Evolutionary conservation across 148 eudicot species (phyloP), one percentile per base, ranked within the genome.

Genomic region (Vaccinium macrocarpon): DNA sequence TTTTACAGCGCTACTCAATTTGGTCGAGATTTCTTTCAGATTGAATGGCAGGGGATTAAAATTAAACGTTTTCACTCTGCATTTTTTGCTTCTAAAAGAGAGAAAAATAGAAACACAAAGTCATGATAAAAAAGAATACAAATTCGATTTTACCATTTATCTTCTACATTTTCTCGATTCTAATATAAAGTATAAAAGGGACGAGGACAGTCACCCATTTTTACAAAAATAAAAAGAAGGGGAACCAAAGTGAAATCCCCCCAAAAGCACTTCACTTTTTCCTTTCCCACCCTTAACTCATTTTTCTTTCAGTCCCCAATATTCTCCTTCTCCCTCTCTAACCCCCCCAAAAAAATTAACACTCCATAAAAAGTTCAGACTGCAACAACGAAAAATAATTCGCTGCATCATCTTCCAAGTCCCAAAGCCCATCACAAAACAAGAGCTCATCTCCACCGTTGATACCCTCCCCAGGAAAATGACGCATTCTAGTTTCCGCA

Each of bases 361-460:
- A 16, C 89, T 89, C 90, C 91, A 94, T 83, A 38, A 94, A 92
- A 77, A 94, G 93, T 87, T 94, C 94, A 84, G 92, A 88, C 83
- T 94, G 93, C 84, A 92, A 86, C 70, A 94, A 82, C 14, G 90
- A 80, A 78, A 91, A 90, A 87, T 94, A 91, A 53, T 93, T 95
- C 25, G 95, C 95, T 81, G 93, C 94, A 81, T 93, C 98, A 84
- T 96, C 98, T 82, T 96, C 99, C 86, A 93, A 84, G 84, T 96
- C 98, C 99, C 99, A 96, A 83, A 94, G 71, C 82, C 94, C 94
- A 88, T 90, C 90, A 82, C 76, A 84, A 10, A 84, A 72, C 27
- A 73, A 13, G 4, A 78, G 76, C 27, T 75, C 64, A 77, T 89
- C 93, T 76, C 84, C 92, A 51, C 86, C 85, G 72, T 84, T 87